A percentile compares a stretch with the other conserved stretches of the same genome.
These are phyloP conservation scores for Miscanthus lutarioriparius DNA, from an alignment of 176 grass and related monocot species.

Conservation along the genomic window DNA sequence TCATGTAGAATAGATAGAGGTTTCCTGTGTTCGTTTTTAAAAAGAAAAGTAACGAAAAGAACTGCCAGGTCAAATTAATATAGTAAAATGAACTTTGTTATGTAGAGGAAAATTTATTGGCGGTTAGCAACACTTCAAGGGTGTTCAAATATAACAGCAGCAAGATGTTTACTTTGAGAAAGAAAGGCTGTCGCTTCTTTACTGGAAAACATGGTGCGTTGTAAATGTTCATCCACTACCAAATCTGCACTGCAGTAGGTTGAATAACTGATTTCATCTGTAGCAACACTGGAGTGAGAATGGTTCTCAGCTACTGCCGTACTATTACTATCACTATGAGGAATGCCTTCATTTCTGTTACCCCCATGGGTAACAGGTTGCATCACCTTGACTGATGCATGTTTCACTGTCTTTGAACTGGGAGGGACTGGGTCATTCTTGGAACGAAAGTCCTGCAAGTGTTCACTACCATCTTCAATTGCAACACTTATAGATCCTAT, in stretches of 20 bases:
- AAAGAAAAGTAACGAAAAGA: neutral
- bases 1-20: neutral
- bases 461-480: slow-evolving; percentile 41
- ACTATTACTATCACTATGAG: neutral
- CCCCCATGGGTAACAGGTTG: slow-evolving; percentile 22
- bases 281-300: neutral
- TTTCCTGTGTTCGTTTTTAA: neutral
- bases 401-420: neutral
- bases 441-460: neutral
- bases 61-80: neutral
- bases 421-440: slow-evolving; percentile 24
- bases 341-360: neutral
- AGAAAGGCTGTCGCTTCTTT: slow-evolving; percentile 68
- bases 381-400: slow-evolving; percentile 12
- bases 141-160: neutral
- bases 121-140: neutral
- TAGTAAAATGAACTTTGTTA: neutral
- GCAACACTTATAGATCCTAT: slow-evolving; percentile 88
- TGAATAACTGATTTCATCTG: slow-evolving; percentile 24
- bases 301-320: neutral
- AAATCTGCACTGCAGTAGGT: slow-evolving; percentile 3
- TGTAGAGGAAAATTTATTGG: neutral
- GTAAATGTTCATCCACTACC: slow-evolving; percentile 21
- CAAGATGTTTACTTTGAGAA: slow-evolving; percentile 61
- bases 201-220: slow-evolving; percentile 36